Evolutionary conservation across 1,139 yeast species (phyloP), one percentile per base, ranked within the genome.

Genomic region (Scheffersomyces titani): DNA sequence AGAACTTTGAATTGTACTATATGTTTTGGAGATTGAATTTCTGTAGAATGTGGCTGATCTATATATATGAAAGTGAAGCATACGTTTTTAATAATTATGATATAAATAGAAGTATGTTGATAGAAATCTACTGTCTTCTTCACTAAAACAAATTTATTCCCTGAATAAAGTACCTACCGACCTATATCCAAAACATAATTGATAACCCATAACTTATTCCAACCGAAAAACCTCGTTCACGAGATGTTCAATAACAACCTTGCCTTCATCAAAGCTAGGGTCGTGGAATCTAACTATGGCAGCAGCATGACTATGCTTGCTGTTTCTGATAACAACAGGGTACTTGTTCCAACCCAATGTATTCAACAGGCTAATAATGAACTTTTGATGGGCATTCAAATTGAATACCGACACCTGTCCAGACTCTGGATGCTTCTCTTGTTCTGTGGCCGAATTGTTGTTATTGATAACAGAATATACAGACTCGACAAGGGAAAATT

Each of bases 261-360:
- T 82, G 0, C 97, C 97, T 69, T 91, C 96, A 44, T 75, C 83
- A 59, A 82, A 85, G 21, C 76, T 70, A 21, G 81, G 80, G 46
- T 82, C 82, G 49, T 76, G 75, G 57, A 80, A 83, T 56, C 96
- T 80, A 47, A 87, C 90, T 57, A 91, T 89, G 1, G 91, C 88
- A 1, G 94, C 96, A 1, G 97, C 92, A 66, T 91, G 97, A 0
- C 96, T 82, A 52, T 86, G 83, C 54, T 80, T 80, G 3, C 94
- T 87, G 44, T 81, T 75, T 51, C 88, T 80, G 54, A 91, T 88
- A 58, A 89, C 80, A 36, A 90, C 80, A 0, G 96, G 96, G 66
- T 69, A 88, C 68, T 89, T 91, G 44, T 75, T 70, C 97, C 97
- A 91, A 3, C 72, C 65, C 13, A 90, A 70, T 1, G 70, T 62